Percentiles rank a stretch among this genome's conserved stretches.
Conservation (phyloP, 2,329 filamentous ascomycete genomes). For the Neonectria magnoliae region DNA sequence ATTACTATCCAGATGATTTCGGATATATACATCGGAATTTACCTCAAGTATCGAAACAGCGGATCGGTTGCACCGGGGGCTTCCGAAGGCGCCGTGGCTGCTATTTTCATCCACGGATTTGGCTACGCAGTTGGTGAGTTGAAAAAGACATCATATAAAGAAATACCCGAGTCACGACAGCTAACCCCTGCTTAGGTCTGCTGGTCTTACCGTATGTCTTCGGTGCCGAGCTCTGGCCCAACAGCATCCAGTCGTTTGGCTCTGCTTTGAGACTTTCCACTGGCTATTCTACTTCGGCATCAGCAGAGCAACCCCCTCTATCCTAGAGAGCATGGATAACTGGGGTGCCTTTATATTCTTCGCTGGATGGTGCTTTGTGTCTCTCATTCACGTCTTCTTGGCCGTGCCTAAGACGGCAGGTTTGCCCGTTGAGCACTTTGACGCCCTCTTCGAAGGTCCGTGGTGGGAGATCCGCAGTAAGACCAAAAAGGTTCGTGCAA, state of each 20-base stretch:
- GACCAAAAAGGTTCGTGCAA: conserved; percentile 12
- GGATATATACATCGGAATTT: conserved; percentile 53
- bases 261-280: conserved; percentile 38
- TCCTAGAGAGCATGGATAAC: conserved; percentile 47
- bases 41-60: conserved; percentile 47
- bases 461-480: conserved; percentile 31
- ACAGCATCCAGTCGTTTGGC: conserved; percentile 22
- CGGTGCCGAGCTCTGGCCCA: conserved; percentile 20
- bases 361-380: conserved; percentile 48
- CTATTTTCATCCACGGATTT: conserved; percentile 57
- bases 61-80: conserved; percentile 40
- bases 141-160: too few relatives aligned
- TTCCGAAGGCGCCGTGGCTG: conserved; percentile 52
- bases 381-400: conserved; percentile 51
- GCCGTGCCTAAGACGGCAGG: conserved; percentile 52
- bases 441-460: conserved; percentile 47
- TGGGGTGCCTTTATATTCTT: conserved; percentile 54
- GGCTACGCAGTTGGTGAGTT: conserved; percentile 51
- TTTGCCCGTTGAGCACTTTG: conserved; percentile 51
- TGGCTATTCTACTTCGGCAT: conserved; percentile 54
- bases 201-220: conserved; percentile 57
- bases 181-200: conserved; percentile 30
- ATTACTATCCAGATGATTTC: conserved; percentile 51
- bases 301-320: conserved; percentile 46
- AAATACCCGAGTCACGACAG: too few relatives aligned